These are phyloP conservation scores for Cubamyces sp. DNA, from an alignment of 768 basidiomycete genomes.

Conservation along the genomic window DNA sequence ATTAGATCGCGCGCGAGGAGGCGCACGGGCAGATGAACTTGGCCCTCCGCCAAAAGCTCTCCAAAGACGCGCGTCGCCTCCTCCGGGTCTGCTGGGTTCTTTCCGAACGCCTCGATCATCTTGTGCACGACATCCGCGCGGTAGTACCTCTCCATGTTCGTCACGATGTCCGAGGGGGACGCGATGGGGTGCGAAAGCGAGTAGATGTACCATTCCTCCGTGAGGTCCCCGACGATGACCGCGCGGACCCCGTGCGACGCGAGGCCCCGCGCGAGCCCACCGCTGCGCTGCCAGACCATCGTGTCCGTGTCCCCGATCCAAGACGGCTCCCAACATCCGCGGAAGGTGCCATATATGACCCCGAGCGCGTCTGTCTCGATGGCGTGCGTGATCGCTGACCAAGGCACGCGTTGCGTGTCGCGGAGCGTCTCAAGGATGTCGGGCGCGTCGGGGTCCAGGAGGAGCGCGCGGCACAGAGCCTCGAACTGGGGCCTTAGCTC, in stretches of 20 bases:
- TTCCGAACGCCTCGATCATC: constrained; percentile 49
- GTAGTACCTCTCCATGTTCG: constrained; percentile 67
- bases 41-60: constrained; percentile 59
- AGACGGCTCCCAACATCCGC: constrained; percentile 61
- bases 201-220: constrained; percentile 80
- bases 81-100: constrained; percentile 44
- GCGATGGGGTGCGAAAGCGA: constrained; percentile 67
- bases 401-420: constrained; percentile 52
- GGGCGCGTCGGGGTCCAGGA: constrained; percentile 55
- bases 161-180: constrained; percentile 52
- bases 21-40: constrained; percentile 71
- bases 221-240: constrained; percentile 68
- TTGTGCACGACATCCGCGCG: constrained; percentile 48
- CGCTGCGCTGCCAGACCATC: constrained; percentile 71
- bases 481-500: constrained; percentile 66
- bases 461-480: constrained; percentile 59
- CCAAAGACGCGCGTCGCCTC: constrained; percentile 56
- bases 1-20: constrained; percentile 64
- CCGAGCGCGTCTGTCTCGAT: constrained; percentile 65
- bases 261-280: constrained; percentile 58
- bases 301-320: constrained; percentile 61
- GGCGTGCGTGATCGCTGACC: constrained; percentile 52
- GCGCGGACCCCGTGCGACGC: constrained; percentile 60
- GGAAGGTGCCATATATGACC: constrained; percentile 61
- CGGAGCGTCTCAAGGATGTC: constrained; percentile 55